Evolutionary conservation across 495 filamentous ascomycete species (phyloP).

Genomic region (Penicillium taxi): DNA sequence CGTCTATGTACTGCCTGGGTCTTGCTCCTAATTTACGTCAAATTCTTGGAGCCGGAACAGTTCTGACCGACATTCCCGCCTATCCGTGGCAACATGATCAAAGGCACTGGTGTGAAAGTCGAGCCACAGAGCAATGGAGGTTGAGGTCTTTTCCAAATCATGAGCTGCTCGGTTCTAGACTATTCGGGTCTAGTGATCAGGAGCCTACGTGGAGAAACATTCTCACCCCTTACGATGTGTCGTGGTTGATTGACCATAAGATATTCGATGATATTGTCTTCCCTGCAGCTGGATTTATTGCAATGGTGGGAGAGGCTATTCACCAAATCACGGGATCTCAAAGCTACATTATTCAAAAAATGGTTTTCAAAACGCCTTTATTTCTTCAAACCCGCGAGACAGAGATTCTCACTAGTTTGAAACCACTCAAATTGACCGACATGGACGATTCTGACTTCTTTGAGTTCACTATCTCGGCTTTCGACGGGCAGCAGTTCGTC

Average conservation of each 20-base stretch:
- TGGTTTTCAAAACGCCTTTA: conserved; percentile 17
- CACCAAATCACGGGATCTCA: conserved; percentile 8
- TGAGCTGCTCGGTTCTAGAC: conserved; percentile 35
- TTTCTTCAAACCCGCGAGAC: conserved; percentile 33
- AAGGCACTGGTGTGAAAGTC: conserved; percentile 39
- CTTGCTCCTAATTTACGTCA: too few species aligned
- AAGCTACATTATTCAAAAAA: conserved; percentile 1
- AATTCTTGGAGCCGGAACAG: conserved; percentile 16
- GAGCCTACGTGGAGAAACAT: conserved; percentile 46
- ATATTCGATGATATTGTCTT: conserved; percentile 32
- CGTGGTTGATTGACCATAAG: conserved; percentile 43
- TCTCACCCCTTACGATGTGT: conserved; percentile 30
- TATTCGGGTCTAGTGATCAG: conserved; percentile 27
- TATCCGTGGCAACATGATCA: conserved; percentile 44
- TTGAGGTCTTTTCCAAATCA: conserved; percentile 35
- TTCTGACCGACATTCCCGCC: conserved; percentile 33
- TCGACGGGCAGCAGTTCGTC: conserved; percentile 27
- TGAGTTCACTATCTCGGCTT: conserved; percentile 38
- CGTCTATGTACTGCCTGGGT: too few species aligned
- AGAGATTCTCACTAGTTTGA: conserved; percentile 37
- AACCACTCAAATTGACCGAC: conserved; percentile 25
- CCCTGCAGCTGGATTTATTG: conserved; percentile 35
- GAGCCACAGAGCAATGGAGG: conserved; percentile 37
- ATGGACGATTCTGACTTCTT: conserved; percentile 31
- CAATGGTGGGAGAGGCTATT: conserved; percentile 42